These are phyloP conservation scores for Ustilago xerochloae DNA, from an alignment of 1,284 basidiomycete species.

Conservation along the genomic window DNA sequence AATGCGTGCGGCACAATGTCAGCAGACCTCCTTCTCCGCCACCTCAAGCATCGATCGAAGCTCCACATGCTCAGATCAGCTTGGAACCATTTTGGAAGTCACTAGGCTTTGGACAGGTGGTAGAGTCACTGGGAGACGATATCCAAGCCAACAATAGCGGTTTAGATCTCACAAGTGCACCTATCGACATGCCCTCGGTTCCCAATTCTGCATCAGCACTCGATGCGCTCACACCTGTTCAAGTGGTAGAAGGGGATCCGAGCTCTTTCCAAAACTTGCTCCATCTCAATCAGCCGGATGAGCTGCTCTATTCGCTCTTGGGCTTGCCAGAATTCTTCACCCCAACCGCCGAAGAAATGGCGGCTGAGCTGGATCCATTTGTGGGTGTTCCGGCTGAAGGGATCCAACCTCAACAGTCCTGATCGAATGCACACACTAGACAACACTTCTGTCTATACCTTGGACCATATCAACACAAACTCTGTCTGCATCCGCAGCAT, in stretches of 20 bases:
- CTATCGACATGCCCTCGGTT: not conserved
- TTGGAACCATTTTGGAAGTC: slow-evolving; percentile 11
- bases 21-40: slow-evolving; percentile 3
- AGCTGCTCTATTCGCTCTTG: slow-evolving; percentile 8
- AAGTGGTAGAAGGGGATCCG: not conserved
- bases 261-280: slow-evolving; percentile 6
- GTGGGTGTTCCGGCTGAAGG: too few species aligned
- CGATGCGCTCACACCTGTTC: too few species aligned
- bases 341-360: not conserved
- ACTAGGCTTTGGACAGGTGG: slow-evolving; percentile 4
- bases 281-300: slow-evolving; percentile 3
- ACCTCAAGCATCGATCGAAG: not conserved
- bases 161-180: too few species aligned
- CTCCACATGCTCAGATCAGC: not conserved
- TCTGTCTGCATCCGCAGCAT: too few species aligned
- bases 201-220: not conserved
- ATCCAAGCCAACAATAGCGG: not conserved
- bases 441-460: too few species aligned
- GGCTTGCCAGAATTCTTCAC: slow-evolving; percentile 16
- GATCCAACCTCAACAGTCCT: too few species aligned
- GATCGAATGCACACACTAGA: too few species aligned
- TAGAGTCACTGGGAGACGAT: not conserved
- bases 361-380: too few species aligned
- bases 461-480: too few species aligned
- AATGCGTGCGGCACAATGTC: slow-evolving; percentile 1